Evolutionary conservation across 805 yeast species (phyloP).

Genomic region (Yamadazyma ubonensis): DNA sequence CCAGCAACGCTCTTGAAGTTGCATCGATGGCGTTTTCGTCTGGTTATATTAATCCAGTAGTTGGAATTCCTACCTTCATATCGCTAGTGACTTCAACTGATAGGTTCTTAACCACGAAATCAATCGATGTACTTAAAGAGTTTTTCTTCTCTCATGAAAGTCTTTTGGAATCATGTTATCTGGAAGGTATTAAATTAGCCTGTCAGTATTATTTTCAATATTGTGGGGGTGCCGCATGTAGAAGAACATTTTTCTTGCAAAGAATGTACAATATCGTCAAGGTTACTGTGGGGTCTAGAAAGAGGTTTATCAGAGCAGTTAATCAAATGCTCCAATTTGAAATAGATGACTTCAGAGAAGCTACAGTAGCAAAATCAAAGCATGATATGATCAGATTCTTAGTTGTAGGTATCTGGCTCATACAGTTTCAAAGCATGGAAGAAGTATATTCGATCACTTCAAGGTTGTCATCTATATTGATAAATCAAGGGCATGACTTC

Average conservation of each 20-base stretch:
- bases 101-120: constrained; percentile 43
- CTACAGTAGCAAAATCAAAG: constrained; percentile 12
- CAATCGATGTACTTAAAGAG: constrained; percentile 51
- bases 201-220: constrained; percentile 40
- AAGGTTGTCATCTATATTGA: constrained; percentile 43
- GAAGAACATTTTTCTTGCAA: constrained; percentile 34
- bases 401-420: constrained; percentile 37
- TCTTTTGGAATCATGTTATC: constrained; percentile 62
- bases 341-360: not conserved
- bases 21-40: constrained; percentile 55
- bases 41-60: constrained; percentile 75
- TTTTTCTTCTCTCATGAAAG: constrained; percentile 69
- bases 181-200: constrained; percentile 61
- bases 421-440: constrained; percentile 45
- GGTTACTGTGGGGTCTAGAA: constrained; percentile 35
- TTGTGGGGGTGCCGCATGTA: constrained; percentile 21
- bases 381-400: constrained; percentile 26
- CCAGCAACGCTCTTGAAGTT: constrained; percentile 53
- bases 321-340: constrained; percentile 19
- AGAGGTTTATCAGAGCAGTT: constrained; percentile 37
- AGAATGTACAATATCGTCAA: constrained; percentile 45
- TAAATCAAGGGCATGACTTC: constrained; percentile 42
- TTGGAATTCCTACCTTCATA: constrained; percentile 65
- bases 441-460: constrained; percentile 48
- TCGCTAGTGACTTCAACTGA: constrained; percentile 62